phyloP scores from a whole-genome alignment of 148 eudicot genomes.

The Rhododendron molle region DNA sequence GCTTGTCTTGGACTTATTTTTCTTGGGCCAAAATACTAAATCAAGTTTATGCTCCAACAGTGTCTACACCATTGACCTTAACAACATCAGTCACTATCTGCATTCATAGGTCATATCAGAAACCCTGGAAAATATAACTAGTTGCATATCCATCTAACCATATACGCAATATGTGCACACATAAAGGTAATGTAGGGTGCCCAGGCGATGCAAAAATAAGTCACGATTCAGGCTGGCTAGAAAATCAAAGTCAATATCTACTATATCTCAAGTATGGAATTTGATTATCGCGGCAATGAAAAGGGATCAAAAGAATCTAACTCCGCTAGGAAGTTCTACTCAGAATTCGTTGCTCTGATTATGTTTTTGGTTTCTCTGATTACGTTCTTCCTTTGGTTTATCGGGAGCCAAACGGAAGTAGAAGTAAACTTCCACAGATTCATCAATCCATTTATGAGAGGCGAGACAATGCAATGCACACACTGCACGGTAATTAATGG shows the following conservation, averaged over 20 bases:
- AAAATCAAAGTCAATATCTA: background rate
- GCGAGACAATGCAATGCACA: no score
- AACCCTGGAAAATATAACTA: no score
- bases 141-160: no score
- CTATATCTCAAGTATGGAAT: background rate
- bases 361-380: background rate
- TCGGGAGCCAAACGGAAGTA: background rate
- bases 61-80: background rate
- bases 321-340: background rate
- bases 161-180: background rate
- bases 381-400: background rate
- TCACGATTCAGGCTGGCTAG: background rate
- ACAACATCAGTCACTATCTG: background rate
- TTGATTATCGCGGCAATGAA: background rate
- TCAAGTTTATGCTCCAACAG: no score
- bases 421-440: no score
- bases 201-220: background rate
- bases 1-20: no score
- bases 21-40: no score
- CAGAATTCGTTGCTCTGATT: background rate
- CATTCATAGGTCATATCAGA: background rate
- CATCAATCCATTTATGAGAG: no score
- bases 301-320: background rate
- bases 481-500: no score
- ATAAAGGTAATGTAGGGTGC: background rate